Evolutionary conservation across 2,329 filamentous ascomycete genomes (phyloP).

Genomic region (Monilinia fructicola): DNA sequence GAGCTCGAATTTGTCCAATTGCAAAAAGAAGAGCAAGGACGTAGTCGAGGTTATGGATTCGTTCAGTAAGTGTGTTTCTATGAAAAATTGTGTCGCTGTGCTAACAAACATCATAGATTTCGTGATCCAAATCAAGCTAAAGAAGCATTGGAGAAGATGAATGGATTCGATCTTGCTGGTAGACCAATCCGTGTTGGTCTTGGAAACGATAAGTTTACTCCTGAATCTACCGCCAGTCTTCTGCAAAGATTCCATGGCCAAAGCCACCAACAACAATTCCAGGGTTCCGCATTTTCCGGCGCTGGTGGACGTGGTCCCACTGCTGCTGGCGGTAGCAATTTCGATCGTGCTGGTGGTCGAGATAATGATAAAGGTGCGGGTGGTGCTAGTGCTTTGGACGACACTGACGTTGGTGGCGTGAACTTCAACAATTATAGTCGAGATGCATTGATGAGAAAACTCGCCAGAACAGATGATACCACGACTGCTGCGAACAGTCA

Average conservation of each 20-base stretch:
- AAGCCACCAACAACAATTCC: conserved; percentile 67
- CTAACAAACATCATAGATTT: conserved; percentile 63
- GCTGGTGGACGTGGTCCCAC: conserved; percentile 83
- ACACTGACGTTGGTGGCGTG: conserved; percentile 95
- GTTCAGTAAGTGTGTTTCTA: conserved; percentile 73
- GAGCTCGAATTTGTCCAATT: conserved; percentile 97
- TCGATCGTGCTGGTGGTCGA: conserved; percentile 85
- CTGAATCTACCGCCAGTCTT: conserved; percentile 90
- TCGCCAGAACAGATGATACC: conserved; percentile 90
- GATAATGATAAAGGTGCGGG: conserved; percentile 85
- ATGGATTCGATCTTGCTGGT: conserved; percentile 96
- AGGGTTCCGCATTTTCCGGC: conserved; percentile 89
- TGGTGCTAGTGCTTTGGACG: conserved; percentile 91
- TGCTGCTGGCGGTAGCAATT: conserved; percentile 70
- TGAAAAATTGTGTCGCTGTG: not conserved
- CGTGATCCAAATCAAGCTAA: conserved; percentile 87
- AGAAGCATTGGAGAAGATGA: conserved; percentile 97
- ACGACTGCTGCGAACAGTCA: conserved; percentile 52
- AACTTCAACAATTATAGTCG: conserved; percentile 99
- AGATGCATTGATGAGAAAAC: conserved; percentile 97
- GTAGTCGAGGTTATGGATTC: conserved; percentile 95
- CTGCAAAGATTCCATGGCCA: conserved; percentile 88
- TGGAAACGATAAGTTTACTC: conserved; percentile 99
- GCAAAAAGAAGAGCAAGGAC: conserved; percentile 89
- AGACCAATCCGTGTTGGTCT: conserved; percentile 97